Evolutionary conservation across 176 grass and related monocot species (phyloP), one percentile per base, ranked within the genome.

Genomic region (Metroxylon sagu): DNA sequence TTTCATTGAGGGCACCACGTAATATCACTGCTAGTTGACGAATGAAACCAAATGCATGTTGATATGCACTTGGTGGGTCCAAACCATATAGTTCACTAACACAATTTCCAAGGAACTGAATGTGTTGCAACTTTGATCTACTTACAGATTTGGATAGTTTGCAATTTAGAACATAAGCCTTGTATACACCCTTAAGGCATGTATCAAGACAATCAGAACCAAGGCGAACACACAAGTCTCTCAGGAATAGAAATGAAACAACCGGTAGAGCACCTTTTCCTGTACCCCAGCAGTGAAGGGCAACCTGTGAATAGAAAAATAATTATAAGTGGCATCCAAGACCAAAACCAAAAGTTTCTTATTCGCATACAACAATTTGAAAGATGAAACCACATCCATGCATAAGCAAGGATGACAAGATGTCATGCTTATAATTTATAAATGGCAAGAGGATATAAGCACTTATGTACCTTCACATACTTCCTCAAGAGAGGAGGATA

Each of bases 131-230:
- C 58, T 97, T 96, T 49, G 92, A 90, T 75, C 55, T 82, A 53
- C 80, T 77, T 18, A 97, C 79, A 52, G 83, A 85, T 78, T 91
- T 97, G 23, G 92, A 85, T 63, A 97, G 54, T 67, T 97, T 97
- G 78, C 92, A 97, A 71, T 97, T 97, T 60, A 97, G 74, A 79
- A 97, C 79, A 87, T 97, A 97, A 74, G 87, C 83, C 83, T 97
- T 97, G 62, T 97, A 97, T 66, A 88, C 85, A 69, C 92, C 92
- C 70, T 77, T 87, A 75, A 97, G 81, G 57, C 83, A 90, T 3
- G 69, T 68, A 59, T 91, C 86, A 79, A 90, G 80, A 76, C 92
- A 97, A 77, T 88, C 86, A 17, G 80, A 77, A 77, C 87, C 92
- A 72, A 97, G 67, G 53, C 74, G 80, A 70, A 97, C 74, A 67